These are phyloP conservation scores for Serpula lacrymans DNA, from an alignment of 768 basidiomycete genomes.

Conservation along the genomic window DNA sequence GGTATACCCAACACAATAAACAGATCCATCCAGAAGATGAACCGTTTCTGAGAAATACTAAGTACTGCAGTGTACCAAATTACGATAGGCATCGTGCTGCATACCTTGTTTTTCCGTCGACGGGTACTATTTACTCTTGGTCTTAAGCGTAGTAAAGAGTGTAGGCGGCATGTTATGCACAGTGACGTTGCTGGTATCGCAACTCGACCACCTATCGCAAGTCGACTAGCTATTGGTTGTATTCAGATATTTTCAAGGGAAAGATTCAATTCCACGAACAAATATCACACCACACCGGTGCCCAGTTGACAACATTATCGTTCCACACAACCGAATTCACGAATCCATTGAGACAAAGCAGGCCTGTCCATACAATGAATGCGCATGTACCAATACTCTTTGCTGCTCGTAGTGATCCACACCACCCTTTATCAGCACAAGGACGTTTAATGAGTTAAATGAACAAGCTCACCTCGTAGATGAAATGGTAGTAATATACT, in stretches of 20 bases:
- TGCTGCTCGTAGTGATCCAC: too few species aligned
- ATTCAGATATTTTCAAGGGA: not conserved
- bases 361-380: slow-evolving; percentile 27
- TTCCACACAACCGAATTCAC: slow-evolving; percentile 35
- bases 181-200: slow-evolving; percentile 38
- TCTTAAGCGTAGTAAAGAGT: too few species aligned
- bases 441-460: not conserved
- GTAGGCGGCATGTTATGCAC: slow-evolving; percentile 46
- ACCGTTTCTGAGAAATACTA: slow-evolving; percentile 35
- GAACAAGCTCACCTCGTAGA: too few species aligned
- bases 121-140: too few species aligned
- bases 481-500: slow-evolving; percentile 47
- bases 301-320: slow-evolving; percentile 19
- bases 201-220: slow-evolving; percentile 28
- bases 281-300: slow-evolving; percentile 52
- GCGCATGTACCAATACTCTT: slow-evolving; percentile 29
- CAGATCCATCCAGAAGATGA: slow-evolving; percentile 47
- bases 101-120: too few species aligned
- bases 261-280: slow-evolving; percentile 27
- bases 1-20: slow-evolving; percentile 54
- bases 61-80: not conserved
- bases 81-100: not conserved
- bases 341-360: slow-evolving; percentile 17
- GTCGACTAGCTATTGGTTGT: slow-evolving; percentile 32
- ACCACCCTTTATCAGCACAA: not conserved